Conservation (phyloP, 768 basidiomycete species). For the Guyanaporus albipodus region DNA sequence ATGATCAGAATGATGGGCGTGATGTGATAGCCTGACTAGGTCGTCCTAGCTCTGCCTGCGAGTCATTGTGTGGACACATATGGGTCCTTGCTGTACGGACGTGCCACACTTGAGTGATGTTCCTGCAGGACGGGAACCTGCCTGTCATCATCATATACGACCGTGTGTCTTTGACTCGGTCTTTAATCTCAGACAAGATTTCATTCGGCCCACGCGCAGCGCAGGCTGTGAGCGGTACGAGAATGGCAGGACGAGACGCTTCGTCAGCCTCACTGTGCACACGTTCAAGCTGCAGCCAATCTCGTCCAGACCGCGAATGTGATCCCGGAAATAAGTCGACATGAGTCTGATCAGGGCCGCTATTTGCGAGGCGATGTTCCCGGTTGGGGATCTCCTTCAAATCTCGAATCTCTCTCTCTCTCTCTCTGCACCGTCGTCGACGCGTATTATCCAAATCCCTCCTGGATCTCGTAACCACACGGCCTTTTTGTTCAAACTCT, state of each 20-base stretch:
- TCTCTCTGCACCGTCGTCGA: too few relatives aligned
- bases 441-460: neutral
- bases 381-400: constrained; percentile 8
- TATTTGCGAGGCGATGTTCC: constrained; percentile 8
- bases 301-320: constrained; percentile 20
- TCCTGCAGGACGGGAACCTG: neutral
- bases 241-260: too few relatives aligned
- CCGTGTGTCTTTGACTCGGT: constrained; percentile 15
- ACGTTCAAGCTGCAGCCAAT: constrained; percentile 29
- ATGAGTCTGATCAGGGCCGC: constrained; percentile 25
- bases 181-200: constrained; percentile 26
- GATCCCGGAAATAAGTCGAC: constrained; percentile 31
- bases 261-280: constrained; percentile 29
- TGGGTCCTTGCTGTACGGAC: constrained; percentile 4
- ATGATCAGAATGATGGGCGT: neutral
- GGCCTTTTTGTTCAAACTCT: constrained; percentile 19
- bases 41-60: neutral
- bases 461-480: constrained; percentile 26
- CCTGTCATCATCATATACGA: too few relatives aligned
- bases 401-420: constrained; percentile 21
- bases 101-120: constrained; percentile 1
- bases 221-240: constrained; percentile 15
- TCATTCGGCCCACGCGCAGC: constrained; percentile 7
- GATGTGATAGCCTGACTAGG: too few relatives aligned
- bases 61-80: constrained; percentile 9